Percentiles rank a stretch among this genome's conserved stretches.
Conservation (phyloP, 1,284 basidiomycete genomes). For the Rhodotorula sp. region DNA sequence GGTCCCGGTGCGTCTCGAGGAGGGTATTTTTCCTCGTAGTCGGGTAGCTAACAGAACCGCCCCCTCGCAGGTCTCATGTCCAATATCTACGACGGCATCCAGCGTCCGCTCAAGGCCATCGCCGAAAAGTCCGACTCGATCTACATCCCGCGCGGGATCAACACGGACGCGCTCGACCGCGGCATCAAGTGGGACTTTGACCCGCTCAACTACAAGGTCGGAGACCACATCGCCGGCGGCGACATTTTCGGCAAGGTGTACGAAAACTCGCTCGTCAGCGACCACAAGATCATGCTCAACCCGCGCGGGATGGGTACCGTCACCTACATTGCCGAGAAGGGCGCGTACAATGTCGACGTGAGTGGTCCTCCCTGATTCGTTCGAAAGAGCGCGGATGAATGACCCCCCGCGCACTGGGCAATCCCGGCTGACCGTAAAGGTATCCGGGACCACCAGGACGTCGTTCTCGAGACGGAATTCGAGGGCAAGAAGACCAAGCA, state of each 20-base stretch:
- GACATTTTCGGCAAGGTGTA: conserved; percentile 94
- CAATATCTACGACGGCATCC: conserved; percentile 93
- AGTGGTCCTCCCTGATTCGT: conserved; percentile 44
- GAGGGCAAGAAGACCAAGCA: conserved; percentile 91
- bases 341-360: conserved; percentile 87
- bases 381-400: too few species aligned
- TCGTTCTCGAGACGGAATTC: conserved; percentile 96
- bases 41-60: too few species aligned
- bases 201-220: conserved; percentile 79
- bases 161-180: conserved; percentile 91
- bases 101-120: conserved; percentile 85
- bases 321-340: conserved; percentile 89
- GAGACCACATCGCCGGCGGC: conserved; percentile 95
- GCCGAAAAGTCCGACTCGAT: conserved; percentile 96
- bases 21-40: too few species aligned
- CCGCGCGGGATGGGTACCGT: conserved; percentile 94
- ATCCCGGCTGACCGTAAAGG: neutral
- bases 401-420: too few species aligned
- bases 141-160: conserved; percentile 98
- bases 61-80: conserved; percentile 76
- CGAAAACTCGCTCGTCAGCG: conserved; percentile 93
- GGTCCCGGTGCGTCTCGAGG: conserved; percentile 68
- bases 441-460: conserved; percentile 60
- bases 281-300: conserved; percentile 95
- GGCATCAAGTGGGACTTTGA: conserved; percentile 92